phyloP scores from a whole-genome alignment of 78 protist species.

The Speleostelium caveatum region DNA sequence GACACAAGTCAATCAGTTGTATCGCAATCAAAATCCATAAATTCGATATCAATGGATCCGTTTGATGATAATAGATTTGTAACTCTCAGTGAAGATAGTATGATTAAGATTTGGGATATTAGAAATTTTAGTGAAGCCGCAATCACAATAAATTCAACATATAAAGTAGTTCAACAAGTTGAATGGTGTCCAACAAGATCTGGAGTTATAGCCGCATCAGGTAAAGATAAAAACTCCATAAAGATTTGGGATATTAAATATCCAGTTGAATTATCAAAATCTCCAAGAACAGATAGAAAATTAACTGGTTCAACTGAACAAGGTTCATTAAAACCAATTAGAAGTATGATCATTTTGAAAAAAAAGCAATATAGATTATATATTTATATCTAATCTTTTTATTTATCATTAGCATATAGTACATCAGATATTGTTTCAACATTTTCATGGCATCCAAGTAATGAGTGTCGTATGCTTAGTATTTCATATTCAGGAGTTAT shows the following conservation, averaged over 20 bases:
- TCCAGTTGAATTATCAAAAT: conserved; percentile 34
- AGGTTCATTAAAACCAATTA: conserved; percentile 31
- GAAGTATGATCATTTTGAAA: not conserved
- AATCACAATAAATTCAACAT: conserved; percentile 53
- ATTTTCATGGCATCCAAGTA: conserved; percentile 81
- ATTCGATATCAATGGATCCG: conserved; percentile 70
- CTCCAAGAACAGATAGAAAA: conserved; percentile 21
- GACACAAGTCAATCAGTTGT: conserved; percentile 62
- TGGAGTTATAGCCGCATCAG: conserved; percentile 73
- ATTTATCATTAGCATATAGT: conserved; percentile 42
- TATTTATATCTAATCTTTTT: no score
- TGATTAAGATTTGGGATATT: conserved; percentile 81
- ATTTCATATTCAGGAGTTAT: conserved; percentile 70
- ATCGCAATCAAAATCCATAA: conserved; percentile 70
- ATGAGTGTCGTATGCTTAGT: conserved; percentile 75
- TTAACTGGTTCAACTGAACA: not conserved
- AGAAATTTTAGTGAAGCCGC: conserved; percentile 72
- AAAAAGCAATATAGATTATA: no score
- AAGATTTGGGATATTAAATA: conserved; percentile 77
- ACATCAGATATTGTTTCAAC: conserved; percentile 50
- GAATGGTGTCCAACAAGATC: conserved; percentile 85
- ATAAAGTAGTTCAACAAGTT: conserved; percentile 72
- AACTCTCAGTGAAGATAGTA: conserved; percentile 64
- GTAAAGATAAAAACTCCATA: conserved; percentile 45
- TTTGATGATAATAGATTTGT: conserved; percentile 73